Base-by-base conservation (phyloP, 225 moss, liverwort and hornwort genomes). In the Physcomitrium patens region DNA sequence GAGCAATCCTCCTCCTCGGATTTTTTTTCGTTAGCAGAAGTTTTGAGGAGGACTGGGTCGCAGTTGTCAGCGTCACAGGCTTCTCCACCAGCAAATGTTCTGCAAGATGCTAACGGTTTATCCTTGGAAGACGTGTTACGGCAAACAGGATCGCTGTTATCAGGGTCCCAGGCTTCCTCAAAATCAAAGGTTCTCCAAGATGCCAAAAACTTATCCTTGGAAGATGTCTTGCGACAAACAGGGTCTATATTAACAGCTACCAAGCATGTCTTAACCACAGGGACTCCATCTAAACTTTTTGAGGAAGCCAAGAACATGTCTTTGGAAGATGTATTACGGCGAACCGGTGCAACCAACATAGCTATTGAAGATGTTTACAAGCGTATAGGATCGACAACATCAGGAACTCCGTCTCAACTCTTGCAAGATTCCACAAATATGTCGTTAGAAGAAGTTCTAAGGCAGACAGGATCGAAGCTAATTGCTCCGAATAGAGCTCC, bases 151-250 rank as follows among this genome's bases (percentile, higher is more conserved):
- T 73, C 77, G 28, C 23, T 47, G 31, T 68, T 77, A 73, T 68
- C 61, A 61, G 76, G 69, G n/a, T 68, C 58, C 16, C 70, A 57
- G 27, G 60, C 53, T 58, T 71, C 63, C 65, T 66, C 41, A 60
- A 52, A 49, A 54, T 76, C 83, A 55, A 71, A 62, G 16, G 52
- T 67, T 51, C n/a, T 68, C 20, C 62, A 24, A 71, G 70, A 77
- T 26, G 73, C 58, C 22, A 71, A 70, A 44, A 53, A 58, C 48
- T 61, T 80, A 54, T 70, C 84, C 37, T 66, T 84, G 27, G 80
- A 84, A 83, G 83, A 84, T 60, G 70, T 77, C 41, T 62, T 84
- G 24, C 73, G 56, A 28, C 80, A 77, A 74, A 80, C 84, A 41
- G 77, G 80, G 37, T 53, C 77, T 50, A 24, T 47, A 11, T 60